These are phyloP conservation scores for Pythium sp. DNA, from an alignment of 352 stramenopile species.

Conservation along the genomic window DNA sequence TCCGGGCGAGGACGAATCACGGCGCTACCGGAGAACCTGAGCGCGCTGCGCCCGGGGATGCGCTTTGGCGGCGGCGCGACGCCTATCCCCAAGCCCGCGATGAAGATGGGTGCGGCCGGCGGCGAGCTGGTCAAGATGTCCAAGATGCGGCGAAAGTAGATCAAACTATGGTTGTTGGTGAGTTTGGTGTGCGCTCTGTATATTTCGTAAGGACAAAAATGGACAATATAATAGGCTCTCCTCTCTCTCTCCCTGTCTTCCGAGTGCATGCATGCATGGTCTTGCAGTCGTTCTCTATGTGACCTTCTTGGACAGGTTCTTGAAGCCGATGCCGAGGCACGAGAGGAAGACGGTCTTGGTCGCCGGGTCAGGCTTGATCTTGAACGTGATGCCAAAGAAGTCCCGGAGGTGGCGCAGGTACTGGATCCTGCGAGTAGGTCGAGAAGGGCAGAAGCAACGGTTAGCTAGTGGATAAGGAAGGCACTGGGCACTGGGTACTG, in stretches of 20 bases:
- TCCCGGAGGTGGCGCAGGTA: slow-evolving; percentile 89
- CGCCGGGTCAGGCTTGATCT: slow-evolving; percentile 87
- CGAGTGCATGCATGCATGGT: not conserved
- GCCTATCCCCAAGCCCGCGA: slow-evolving; percentile 61
- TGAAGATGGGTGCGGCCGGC: slow-evolving; percentile 76
- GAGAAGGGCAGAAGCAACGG: not conserved
- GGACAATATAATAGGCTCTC: not conserved
- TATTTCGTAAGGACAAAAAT: slow-evolving; percentile 1
- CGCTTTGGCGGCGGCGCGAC: slow-evolving; percentile 46
- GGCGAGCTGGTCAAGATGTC: slow-evolving; percentile 40
- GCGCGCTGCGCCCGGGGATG: slow-evolving; percentile 13
- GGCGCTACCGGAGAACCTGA: slow-evolving; percentile 50
- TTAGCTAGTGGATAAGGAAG: not conserved
- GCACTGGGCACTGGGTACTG: not conserved
- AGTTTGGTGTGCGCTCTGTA: not conserved
- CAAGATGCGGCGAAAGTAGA: slow-evolving; percentile 66
- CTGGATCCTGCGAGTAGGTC: slow-evolving; percentile 60
- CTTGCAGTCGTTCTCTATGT: slow-evolving; percentile 65
- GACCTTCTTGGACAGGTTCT: slow-evolving; percentile 95
- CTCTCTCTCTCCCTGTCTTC: not conserved
- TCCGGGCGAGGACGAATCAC: slow-evolving; percentile 40
- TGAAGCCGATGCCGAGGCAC: slow-evolving; percentile 93
- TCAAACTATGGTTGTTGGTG: slow-evolving; percentile 14
- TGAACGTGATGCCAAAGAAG: slow-evolving; percentile 94
- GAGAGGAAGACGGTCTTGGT: slow-evolving; percentile 92